Conservation (phyloP, 805 yeast genomes). For the Lipomyces oligophaga region DNA sequence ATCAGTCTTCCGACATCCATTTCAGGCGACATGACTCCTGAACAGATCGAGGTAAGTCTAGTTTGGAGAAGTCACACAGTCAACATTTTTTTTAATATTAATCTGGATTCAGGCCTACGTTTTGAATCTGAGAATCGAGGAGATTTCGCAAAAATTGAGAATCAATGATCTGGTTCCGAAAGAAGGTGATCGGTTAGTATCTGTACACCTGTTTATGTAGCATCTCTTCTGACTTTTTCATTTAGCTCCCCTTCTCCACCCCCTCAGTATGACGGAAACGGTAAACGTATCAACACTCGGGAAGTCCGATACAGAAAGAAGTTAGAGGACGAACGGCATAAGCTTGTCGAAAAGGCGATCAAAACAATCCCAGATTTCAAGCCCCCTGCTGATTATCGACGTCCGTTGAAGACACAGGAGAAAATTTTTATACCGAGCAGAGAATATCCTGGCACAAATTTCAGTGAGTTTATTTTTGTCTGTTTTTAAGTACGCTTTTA, state of each 20-base stretch:
- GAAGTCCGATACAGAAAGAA: conserved; percentile 59
- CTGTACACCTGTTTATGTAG: background rate
- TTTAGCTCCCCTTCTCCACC: conserved; percentile 77
- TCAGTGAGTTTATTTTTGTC: conserved; percentile 35
- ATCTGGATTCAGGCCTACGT: conserved; percentile 46
- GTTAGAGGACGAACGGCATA: conserved; percentile 75
- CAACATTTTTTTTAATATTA: background rate
- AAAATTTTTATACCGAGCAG: conserved; percentile 80
- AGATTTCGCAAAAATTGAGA: conserved; percentile 60
- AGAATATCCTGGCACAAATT: conserved; percentile 87
- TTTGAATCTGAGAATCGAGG: conserved; percentile 69
- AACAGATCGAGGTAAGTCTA: conserved; percentile 56
- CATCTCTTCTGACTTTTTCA: background rate
- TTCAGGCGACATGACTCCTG: conserved; percentile 56
- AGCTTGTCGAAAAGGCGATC: conserved; percentile 70
- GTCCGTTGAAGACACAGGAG: conserved; percentile 69
- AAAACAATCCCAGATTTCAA: conserved; percentile 67
- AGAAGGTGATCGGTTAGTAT: conserved; percentile 40
- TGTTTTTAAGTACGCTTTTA: background rate
- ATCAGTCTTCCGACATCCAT: conserved; percentile 42
- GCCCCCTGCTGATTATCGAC: conserved; percentile 74
- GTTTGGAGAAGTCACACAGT: background rate
- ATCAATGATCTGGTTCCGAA: conserved; percentile 51
- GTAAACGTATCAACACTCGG: conserved; percentile 81
- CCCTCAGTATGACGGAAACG: conserved; percentile 78